Percentiles rank a stretch among this genome's conserved stretches.
Evolutionary conservation across 2,329 filamentous ascomycete species (phyloP).

Genomic region (Nemania diffusa): DNA sequence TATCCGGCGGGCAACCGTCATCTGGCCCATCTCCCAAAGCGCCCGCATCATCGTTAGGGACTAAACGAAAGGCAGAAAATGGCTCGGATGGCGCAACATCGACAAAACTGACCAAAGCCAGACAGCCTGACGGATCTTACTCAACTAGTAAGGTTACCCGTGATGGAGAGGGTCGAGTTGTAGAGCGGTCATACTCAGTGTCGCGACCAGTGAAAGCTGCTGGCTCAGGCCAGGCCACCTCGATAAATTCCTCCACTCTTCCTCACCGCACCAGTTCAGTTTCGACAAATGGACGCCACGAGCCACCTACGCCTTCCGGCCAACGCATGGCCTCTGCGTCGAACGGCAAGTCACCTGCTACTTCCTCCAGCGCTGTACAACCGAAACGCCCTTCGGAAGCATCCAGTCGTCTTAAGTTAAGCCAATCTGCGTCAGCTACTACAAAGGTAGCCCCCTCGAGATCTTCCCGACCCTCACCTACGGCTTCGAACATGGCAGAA

Average conservation of each 20-base stretch:
- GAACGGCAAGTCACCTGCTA: constrained; percentile 37
- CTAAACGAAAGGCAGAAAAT: constrained; percentile 69
- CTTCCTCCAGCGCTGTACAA: constrained; percentile 28
- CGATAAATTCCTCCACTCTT: constrained; percentile 45
- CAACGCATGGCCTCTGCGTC: constrained; percentile 36
- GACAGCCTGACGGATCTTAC: constrained; percentile 45
- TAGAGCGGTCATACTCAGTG: constrained; percentile 41
- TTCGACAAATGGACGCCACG: constrained; percentile 44
- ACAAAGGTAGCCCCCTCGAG: constrained; percentile 42
- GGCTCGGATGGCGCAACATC: constrained; percentile 50
- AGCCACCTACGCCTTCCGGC: constrained; percentile 39
- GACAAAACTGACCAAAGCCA: constrained; percentile 45
- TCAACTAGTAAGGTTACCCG: constrained; percentile 45
- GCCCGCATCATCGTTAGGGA: constrained; percentile 46
- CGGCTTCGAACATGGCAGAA: constrained; percentile 42
- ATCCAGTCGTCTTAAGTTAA: constrained; percentile 41
- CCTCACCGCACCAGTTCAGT: constrained; percentile 44
- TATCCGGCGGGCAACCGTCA: constrained; percentile 64
- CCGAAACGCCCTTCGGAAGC: constrained; percentile 38
- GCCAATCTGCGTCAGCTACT: constrained; percentile 30
- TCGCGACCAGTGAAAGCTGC: constrained; percentile 41
- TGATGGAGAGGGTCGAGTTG: constrained; percentile 40
- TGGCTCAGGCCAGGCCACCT: constrained; percentile 38
- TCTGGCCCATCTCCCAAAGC: constrained; percentile 48
- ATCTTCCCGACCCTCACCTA: constrained; percentile 45